Evolutionary conservation across 2,329 filamentous ascomycete genomes (phyloP), one percentile per base, ranked within the genome.

Genomic region (Phialophora expanda): DNA sequence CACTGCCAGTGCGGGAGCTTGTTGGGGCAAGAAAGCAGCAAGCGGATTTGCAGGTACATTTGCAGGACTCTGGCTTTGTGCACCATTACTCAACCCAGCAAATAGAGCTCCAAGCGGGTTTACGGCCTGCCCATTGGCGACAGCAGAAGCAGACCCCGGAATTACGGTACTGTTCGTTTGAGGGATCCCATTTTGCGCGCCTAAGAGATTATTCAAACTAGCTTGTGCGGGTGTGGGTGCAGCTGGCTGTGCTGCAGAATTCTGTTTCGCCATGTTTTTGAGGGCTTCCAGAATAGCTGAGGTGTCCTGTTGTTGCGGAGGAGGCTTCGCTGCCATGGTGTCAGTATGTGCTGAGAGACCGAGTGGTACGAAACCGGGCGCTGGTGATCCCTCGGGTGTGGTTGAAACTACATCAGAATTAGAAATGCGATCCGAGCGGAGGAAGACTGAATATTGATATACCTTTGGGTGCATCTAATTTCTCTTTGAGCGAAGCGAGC

Each of bases 401-500:
- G 90, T 93, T 20, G 67, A 67, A 38, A 62, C 67, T 69, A 59
- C 30, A 22, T 17, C 5, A 44, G 34, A 12, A 51, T 69, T 56
- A 69, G 67, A 60, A 51, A 32, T 28, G n/a, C 14, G n/a, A 26
- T 50, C 24, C 12, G 20, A n/a, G 12, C 38, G 24, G 28, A 28
- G 28, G 28, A 24, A 62, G 48, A 48, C 26, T n/a, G 38, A 56
- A 68, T 89, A 84, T 91, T 93, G 90, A 87, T 75, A 85, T 83
- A 71, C 82, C 78, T 66, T 82, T 76, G 57, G 85, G 82, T 67
- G 87, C 84, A 69, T 84, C 89, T 74, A 96, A 78, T 78, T 91
- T 93, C 76, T 91, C 85, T 80, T 92, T 94, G 84, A 96, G 96
- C 44, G 87, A 87, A n/a, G 81, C 77, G 73, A 99, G 86, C 87